Percentiles rank a stretch among this genome's conserved stretches.
Conservation (phyloP, 192 early-diverging fungal species). For the Polychytrium aggregatum region DNA sequence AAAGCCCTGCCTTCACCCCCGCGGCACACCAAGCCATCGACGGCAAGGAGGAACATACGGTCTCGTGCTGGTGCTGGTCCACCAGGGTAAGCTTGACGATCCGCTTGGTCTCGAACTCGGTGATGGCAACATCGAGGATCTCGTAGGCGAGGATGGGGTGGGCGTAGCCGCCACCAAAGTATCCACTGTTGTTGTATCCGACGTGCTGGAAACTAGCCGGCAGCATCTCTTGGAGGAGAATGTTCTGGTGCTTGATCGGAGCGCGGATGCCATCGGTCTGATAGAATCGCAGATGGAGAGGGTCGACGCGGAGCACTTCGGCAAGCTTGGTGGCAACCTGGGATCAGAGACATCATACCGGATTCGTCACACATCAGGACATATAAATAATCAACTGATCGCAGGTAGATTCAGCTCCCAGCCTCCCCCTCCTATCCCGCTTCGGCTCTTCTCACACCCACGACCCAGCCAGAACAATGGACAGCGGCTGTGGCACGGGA, state of each 20-base stretch:
- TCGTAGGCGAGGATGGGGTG: conserved; percentile 77
- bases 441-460: too few relatives aligned
- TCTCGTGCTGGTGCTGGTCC: conserved; percentile 55
- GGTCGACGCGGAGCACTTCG: conserved; percentile 38
- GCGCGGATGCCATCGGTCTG: conserved; percentile 5
- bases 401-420: too few relatives aligned
- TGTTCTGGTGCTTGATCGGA: conserved; percentile 22
- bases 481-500: conserved; percentile 16
- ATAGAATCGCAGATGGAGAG: conserved; percentile 65
- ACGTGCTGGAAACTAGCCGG: conserved; percentile 11
- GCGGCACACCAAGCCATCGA: too few relatives aligned
- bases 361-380: too few relatives aligned
- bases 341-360: conserved; percentile 17
- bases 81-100: conserved; percentile 57
- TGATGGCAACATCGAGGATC: conserved; percentile 64
- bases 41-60: too few relatives aligned
- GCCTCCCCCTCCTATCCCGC: too few relatives aligned
- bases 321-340: conserved; percentile 53
- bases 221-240: conserved; percentile 41
- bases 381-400: too few relatives aligned
- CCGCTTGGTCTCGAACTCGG: conserved; percentile 74
- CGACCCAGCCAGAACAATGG: too few relatives aligned
- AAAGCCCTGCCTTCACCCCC: too few relatives aligned
- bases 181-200: conserved; percentile 1
- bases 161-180: conserved; percentile 18